A percentile compares a stretch with the other conserved stretches of the same genome.
Evolutionary conservation across 1,139 yeast genomes (phyloP).

Genomic region (Pichia sp.): DNA sequence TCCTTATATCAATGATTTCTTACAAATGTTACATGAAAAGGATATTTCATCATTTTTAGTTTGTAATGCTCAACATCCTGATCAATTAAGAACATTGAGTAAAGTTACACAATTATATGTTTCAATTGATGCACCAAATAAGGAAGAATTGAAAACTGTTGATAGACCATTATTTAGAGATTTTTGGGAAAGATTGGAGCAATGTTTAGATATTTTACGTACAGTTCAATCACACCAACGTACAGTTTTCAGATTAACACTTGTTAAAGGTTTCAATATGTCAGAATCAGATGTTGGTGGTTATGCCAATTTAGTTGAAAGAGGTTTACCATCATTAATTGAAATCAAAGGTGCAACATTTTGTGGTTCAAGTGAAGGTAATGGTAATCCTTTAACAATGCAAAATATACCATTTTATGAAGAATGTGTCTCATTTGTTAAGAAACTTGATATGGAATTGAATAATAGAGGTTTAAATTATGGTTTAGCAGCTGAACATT

Average conservation of each 20-base stretch:
- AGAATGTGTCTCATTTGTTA: conserved; percentile 75
- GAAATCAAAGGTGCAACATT: conserved; percentile 94
- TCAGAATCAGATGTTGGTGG: conserved; percentile 53
- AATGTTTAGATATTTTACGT: conserved; percentile 72
- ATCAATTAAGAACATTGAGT: conserved; percentile 56
- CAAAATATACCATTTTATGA: conserved; percentile 92
- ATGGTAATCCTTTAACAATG: conserved; percentile 89
- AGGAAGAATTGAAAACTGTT: conserved; percentile 67
- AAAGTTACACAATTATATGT: conserved; percentile 89
- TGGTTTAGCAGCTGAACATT: conserved; percentile 90
- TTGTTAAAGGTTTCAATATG: conserved; percentile 90
- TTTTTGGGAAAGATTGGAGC: conserved; percentile 83
- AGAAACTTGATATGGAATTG: conserved; percentile 51
- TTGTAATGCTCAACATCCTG: conserved; percentile 95
- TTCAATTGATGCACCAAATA: conserved; percentile 87
- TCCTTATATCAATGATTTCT: conserved; percentile 82
- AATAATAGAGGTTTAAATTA: conserved; percentile 58
- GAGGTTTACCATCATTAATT: conserved; percentile 79
- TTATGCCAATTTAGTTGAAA: conserved; percentile 83
- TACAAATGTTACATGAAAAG: conserved; percentile 67
- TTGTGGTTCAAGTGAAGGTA: conserved; percentile 76
- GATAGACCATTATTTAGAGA: conserved; percentile 87
- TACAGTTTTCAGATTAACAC: conserved; percentile 83
- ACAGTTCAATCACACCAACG: conserved; percentile 73
- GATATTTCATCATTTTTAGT: conserved; percentile 82